Conservation (phyloP, 495 filamentous ascomycete species). For the Neurospora pannonica region DNA sequence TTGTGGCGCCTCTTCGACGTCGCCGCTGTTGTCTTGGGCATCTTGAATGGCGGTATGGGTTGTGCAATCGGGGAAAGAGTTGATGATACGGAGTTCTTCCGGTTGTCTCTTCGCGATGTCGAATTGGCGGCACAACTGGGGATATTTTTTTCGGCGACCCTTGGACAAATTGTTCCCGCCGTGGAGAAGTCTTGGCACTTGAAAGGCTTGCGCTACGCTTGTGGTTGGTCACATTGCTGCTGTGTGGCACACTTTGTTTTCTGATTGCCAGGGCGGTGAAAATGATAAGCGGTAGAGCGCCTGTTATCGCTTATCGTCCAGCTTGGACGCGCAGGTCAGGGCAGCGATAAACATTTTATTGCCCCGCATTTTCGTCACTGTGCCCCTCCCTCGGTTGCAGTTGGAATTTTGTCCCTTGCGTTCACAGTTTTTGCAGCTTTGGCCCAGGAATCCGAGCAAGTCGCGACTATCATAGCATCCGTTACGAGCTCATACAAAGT, state of each 20-base stretch:
- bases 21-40: conserved; percentile 44
- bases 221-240: conserved; percentile 8
- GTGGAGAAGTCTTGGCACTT: conserved; percentile 10
- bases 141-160: conserved; percentile 17
- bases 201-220: conserved; percentile 5
- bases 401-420: not conserved
- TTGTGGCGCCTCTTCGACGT: conserved; percentile 49
- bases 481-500: not conserved
- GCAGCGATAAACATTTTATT: not conserved
- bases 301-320: not conserved
- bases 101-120: not conserved
- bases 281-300: not conserved
- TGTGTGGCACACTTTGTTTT: not conserved
- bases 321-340: not conserved
- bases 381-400: not conserved
- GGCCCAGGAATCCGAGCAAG: not conserved
- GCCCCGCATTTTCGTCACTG: not conserved
- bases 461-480: not conserved
- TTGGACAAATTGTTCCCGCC: conserved; percentile 14
- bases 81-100: not conserved
- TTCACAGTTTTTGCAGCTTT: not conserved
- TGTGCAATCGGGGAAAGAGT: not conserved
- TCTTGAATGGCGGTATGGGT: conserved; percentile 10
- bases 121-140: conserved; percentile 2
- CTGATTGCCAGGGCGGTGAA: not conserved